phyloP scores from a whole-genome alignment of 352 stramenopile genomes.

The Phytophthora pini region DNA sequence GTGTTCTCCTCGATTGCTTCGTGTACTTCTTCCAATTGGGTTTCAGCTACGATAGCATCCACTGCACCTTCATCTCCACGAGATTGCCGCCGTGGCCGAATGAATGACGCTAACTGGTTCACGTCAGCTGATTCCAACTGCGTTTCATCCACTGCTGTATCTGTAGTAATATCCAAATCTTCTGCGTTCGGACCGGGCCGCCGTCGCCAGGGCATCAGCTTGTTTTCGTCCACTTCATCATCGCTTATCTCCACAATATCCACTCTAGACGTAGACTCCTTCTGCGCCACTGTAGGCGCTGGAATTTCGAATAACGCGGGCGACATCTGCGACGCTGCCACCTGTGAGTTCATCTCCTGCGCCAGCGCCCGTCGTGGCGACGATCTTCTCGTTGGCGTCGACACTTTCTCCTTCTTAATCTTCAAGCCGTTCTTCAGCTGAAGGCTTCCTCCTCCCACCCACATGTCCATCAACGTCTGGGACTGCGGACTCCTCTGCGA shows the following conservation, averaged over 20 bases:
- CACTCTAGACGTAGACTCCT: neutral
- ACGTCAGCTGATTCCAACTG: neutral
- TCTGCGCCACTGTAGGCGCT: neutral
- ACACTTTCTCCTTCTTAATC: conserved; percentile 19
- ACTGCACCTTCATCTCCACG: conserved; percentile 1
- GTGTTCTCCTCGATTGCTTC: conserved; percentile 4
- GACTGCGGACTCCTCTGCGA: conserved; percentile 15
- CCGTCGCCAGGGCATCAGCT: conserved; percentile 3
- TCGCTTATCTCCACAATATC: conserved; percentile 7
- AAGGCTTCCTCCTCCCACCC: conserved; percentile 13
- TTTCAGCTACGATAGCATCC: conserved; percentile 24
- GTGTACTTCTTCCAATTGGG: conserved; percentile 16
- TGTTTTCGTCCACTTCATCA: conserved; percentile 1
- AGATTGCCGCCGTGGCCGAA: conserved; percentile 1
- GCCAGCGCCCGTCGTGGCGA: conserved; percentile 18
- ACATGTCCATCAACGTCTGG: conserved; percentile 25
- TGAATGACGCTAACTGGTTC: neutral
- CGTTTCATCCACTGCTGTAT: conserved; percentile 4
- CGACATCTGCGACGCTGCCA: conserved; percentile 24
- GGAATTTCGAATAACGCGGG: conserved; percentile 38
- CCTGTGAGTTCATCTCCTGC: conserved; percentile 17
- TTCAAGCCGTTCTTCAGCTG: conserved; percentile 16
- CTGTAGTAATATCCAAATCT: conserved; percentile 6
- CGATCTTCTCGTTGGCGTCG: conserved; percentile 18
- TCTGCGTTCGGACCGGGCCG: neutral